Conservation (phyloP, 1,139 yeast species). For the Yueomyces sp. region DNA sequence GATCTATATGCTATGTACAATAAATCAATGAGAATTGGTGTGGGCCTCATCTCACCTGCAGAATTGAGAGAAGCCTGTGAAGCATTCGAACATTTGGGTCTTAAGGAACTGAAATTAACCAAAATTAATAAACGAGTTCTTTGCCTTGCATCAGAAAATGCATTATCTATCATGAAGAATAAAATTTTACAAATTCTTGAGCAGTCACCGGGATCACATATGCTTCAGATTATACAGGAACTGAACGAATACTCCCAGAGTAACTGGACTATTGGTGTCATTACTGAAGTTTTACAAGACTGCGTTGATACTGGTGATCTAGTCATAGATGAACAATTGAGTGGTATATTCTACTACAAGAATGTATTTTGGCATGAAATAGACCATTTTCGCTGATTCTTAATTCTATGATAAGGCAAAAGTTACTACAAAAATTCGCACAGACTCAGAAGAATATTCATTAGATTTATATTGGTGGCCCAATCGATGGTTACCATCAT, state of each 20-base stretch:
- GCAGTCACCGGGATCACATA: conserved; percentile 19
- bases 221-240: conserved; percentile 17
- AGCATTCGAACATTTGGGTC: conserved; percentile 31
- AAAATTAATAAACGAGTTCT: conserved; percentile 32
- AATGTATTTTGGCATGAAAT: conserved; percentile 11
- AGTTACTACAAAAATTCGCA: too few species aligned
- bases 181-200: conserved; percentile 22
- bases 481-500: too few species aligned
- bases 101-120: conserved; percentile 34
- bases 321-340: conserved; percentile 47
- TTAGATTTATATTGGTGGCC: too few species aligned
- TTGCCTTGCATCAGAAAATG: conserved; percentile 21
- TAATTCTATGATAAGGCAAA: too few species aligned
- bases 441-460: too few species aligned
- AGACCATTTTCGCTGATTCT: too few species aligned
- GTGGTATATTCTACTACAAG: conserved; percentile 20
- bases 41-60: conserved; percentile 45
- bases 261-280: conserved; percentile 58
- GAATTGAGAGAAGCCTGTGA: conserved; percentile 43
- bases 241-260: conserved; percentile 29
- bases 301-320: conserved; percentile 46
- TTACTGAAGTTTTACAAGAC: conserved; percentile 53
- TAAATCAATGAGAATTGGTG: conserved; percentile 41
- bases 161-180: conserved; percentile 30
- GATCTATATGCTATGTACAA: conserved; percentile 53